Evolutionary conservation across 208 protist genomes (phyloP).

Genomic region (Trypanosoma scelopori): DNA sequence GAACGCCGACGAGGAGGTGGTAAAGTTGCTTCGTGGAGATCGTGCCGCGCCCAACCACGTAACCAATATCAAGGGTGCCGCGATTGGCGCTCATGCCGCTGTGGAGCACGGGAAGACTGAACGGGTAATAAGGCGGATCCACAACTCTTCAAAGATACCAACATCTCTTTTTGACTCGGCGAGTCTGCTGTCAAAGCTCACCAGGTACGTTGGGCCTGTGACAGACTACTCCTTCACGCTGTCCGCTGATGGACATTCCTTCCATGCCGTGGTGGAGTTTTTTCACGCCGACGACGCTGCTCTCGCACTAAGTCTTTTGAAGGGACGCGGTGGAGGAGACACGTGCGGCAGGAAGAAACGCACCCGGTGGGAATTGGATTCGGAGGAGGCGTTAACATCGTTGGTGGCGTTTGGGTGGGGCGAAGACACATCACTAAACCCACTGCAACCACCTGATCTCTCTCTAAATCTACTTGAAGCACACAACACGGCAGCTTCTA

Average conservation of each 20-base stretch:
- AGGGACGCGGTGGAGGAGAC: not conserved
- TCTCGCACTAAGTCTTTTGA: conserved; percentile 15
- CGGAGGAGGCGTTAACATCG: conserved; percentile 7
- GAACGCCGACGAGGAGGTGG: conserved; percentile 17
- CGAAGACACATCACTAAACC: conserved; percentile 4
- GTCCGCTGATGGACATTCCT: conserved; percentile 9
- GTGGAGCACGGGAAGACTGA: not conserved
- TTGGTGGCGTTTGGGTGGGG: conserved; percentile 18
- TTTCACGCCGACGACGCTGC: conserved; percentile 22
- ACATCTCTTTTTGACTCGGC: conserved; percentile 20
- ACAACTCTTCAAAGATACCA: conserved; percentile 20
- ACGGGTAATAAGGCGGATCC: conserved; percentile 11
- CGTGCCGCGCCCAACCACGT: not conserved
- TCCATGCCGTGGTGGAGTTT: conserved; percentile 24
- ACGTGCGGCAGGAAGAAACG: not conserved
- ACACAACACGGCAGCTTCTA: conserved; percentile 5
- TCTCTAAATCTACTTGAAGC: not conserved
- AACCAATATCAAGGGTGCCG: not conserved
- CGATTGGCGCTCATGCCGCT: not conserved
- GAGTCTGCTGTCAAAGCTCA: conserved; percentile 22
- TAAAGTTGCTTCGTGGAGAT: conserved; percentile 7
- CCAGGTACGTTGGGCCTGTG: conserved; percentile 28
- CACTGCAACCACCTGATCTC: not conserved
- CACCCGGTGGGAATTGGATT: not conserved
- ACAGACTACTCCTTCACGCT: conserved; percentile 22